A percentile compares a stretch with the other conserved stretches of the same genome.
Evolutionary conservation across 2,329 filamentous ascomycete genomes (phyloP).

Genomic region (Exophiala sideris): DNA sequence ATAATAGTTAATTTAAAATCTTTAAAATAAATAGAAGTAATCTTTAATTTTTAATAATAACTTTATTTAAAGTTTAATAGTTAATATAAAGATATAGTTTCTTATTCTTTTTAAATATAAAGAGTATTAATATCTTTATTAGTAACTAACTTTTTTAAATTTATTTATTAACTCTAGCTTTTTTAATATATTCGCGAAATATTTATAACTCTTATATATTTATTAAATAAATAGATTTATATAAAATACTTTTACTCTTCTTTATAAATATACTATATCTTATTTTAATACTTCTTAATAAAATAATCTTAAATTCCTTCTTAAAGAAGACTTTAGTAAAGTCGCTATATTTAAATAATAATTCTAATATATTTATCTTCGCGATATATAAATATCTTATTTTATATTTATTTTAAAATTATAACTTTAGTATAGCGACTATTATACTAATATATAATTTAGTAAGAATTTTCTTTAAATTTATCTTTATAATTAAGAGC

Average conservation of each 20-base stretch:
- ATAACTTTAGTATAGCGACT: too few relatives aligned
- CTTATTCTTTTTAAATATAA: constrained; percentile 28
- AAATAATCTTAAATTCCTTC: not conserved
- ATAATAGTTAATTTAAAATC: constrained; percentile 21
- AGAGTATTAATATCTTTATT: constrained; percentile 18
- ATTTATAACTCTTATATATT: not conserved
- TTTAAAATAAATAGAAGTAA: constrained; percentile 29
- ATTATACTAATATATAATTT: too few relatives aligned
- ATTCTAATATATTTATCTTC: too few relatives aligned
- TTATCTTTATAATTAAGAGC: too few relatives aligned
- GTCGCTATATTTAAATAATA: too few relatives aligned
- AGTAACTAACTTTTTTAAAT: constrained; percentile 5
- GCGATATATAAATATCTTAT: not conserved
- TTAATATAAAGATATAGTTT: constrained; percentile 26
- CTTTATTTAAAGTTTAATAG: constrained; percentile 30
- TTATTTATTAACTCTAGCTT: constrained; percentile 5
- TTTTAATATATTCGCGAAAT: constrained; percentile 2
- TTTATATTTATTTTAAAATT: not conserved
- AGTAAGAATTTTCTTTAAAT: too few relatives aligned
- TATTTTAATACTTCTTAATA: not conserved
- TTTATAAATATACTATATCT: not conserved
- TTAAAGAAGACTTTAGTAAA: too few relatives aligned
- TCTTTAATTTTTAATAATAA: constrained; percentile 32
- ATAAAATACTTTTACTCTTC: not conserved
- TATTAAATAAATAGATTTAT: not conserved